Conservation (phyloP, 2,329 filamentous ascomycete genomes). For the Claviceps maximensis region DNA sequence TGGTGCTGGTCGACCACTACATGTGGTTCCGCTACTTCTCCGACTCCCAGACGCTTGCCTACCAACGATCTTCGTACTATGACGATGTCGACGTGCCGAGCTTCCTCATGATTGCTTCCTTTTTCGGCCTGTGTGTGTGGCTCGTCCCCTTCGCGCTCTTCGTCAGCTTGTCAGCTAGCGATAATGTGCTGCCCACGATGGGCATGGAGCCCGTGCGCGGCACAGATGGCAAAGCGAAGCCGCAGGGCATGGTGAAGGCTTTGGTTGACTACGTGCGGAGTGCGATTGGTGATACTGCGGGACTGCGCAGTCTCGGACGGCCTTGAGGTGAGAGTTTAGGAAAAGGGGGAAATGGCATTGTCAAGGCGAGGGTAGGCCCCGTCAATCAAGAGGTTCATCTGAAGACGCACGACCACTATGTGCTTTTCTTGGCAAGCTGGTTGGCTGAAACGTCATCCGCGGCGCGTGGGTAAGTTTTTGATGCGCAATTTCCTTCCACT, state of each 20-base stretch:
- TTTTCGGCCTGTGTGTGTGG: slow-evolving; percentile 95
- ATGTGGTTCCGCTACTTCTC: slow-evolving; percentile 95
- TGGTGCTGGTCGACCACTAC: slow-evolving; percentile 85
- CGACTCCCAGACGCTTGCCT: slow-evolving; percentile 41
- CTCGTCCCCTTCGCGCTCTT: slow-evolving; percentile 91
- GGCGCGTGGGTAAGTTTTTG: slow-evolving; percentile 1
- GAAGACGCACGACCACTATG: background rate
- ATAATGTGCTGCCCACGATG: slow-evolving; percentile 91
- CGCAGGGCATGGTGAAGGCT: slow-evolving; percentile 54
- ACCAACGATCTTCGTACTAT: slow-evolving; percentile 47
- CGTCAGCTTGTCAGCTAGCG: slow-evolving; percentile 82
- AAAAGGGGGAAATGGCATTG: background rate
- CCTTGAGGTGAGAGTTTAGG: slow-evolving; percentile 9
- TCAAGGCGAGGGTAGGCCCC: background rate
- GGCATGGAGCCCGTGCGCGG: slow-evolving; percentile 46
- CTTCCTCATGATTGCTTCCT: slow-evolving; percentile 90
- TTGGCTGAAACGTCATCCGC: background rate
- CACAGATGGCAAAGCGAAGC: slow-evolving; percentile 33
- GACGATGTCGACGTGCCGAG: slow-evolving; percentile 54
- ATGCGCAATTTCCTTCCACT: too few species aligned
- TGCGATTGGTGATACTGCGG: slow-evolving; percentile 33
- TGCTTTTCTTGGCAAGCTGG: background rate
- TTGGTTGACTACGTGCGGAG: slow-evolving; percentile 45
- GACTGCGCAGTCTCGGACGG: slow-evolving; percentile 13
- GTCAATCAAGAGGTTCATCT: background rate